A percentile compares a stretch with the other conserved stretches of the same genome.
phyloP scores from a whole-genome alignment of 768 basidiomycete species.

The Lanmaoa rubissima region DNA sequence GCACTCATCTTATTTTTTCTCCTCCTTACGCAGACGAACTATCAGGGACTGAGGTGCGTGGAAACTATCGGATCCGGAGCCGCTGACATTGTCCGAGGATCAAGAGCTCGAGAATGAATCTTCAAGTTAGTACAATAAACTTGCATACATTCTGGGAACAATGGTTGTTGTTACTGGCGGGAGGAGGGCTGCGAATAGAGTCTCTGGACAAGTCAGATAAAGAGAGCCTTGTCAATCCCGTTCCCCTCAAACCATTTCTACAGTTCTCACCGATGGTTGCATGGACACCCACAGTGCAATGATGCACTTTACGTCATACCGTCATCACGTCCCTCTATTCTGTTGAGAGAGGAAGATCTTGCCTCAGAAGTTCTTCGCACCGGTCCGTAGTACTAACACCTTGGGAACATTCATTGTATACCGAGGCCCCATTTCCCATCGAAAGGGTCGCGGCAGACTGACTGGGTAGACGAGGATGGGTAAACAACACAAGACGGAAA shows the following conservation, averaged over 20 bases:
- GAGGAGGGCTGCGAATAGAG: not conserved
- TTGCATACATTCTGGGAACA: not conserved
- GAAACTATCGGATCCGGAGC: not conserved
- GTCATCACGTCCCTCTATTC: constrained; percentile 7
- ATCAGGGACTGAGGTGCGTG: not conserved
- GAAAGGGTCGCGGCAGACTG: constrained; percentile 18
- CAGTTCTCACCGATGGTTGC: constrained; percentile 11
- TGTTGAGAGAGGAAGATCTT: not conserved
- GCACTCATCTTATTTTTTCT: not conserved
- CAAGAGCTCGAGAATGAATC: constrained; percentile 1
- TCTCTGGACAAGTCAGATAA: not conserved
- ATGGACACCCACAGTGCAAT: constrained; percentile 5
- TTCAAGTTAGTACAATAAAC: not conserved
- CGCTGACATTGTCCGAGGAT: constrained; percentile 6
- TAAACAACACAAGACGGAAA: not conserved
- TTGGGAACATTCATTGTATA: not conserved
- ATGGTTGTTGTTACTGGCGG: not conserved
- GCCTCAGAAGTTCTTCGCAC: constrained; percentile 1
- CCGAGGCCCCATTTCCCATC: constrained; percentile 17
- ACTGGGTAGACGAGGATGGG: not conserved
- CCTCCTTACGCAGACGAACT: not conserved
- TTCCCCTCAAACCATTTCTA: constrained; percentile 2
- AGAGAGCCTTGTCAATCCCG: not conserved
- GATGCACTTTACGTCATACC: constrained; percentile 1
- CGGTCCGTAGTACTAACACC: constrained; percentile 1